Evolutionary conservation across 2,329 filamentous ascomycete genomes (phyloP).

Genomic region (Rhytidhysteron rufulum): DNA sequence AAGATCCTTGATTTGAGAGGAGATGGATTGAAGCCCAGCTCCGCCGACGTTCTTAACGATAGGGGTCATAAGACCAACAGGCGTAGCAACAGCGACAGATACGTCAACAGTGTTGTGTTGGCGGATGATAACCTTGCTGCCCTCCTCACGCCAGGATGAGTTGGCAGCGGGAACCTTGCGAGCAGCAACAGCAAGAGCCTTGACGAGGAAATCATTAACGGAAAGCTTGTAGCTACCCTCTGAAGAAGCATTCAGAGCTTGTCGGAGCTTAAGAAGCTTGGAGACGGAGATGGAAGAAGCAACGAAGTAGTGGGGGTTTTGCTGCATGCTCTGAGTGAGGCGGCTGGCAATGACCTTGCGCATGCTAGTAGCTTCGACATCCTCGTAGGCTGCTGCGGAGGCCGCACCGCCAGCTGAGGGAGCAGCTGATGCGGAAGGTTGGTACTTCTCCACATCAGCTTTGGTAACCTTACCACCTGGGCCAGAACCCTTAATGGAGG

Average conservation of each 20-base stretch:
- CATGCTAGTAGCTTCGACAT: constrained; percentile 84
- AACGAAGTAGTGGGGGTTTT: constrained; percentile 99
- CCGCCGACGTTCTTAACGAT: constrained; percentile 88
- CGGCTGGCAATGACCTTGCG: constrained; percentile 95
- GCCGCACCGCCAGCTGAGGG: constrained; percentile 48
- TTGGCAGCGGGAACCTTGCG: constrained; percentile 95
- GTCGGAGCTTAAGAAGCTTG: constrained; percentile 94
- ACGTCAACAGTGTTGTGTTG: constrained; percentile 93
- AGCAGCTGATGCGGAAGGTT: constrained; percentile 48
- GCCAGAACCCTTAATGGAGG: constrained; percentile 80
- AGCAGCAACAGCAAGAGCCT: constrained; percentile 83
- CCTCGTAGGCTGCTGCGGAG: constrained; percentile 69
- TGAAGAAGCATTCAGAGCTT: constrained; percentile 82
- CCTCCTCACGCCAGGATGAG: constrained; percentile 82
- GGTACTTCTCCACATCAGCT: constrained; percentile 86
- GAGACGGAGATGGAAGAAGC: constrained; percentile 83
- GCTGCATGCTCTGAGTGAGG: constrained; percentile 80
- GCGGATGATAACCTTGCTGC: constrained; percentile 75
- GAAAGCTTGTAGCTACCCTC: constrained; percentile 98
- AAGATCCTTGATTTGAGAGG: constrained; percentile 86
- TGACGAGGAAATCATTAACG: constrained; percentile 99
- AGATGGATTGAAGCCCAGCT: constrained; percentile 86
- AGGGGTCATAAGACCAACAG: constrained; percentile 90
- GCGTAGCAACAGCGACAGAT: constrained; percentile 91
- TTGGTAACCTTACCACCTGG: constrained; percentile 83